A percentile compares a stretch with the other conserved stretches of the same genome.
phyloP scores from a whole-genome alignment of 345 rosid genomes.

The Eucalyptus caleyi region DNA sequence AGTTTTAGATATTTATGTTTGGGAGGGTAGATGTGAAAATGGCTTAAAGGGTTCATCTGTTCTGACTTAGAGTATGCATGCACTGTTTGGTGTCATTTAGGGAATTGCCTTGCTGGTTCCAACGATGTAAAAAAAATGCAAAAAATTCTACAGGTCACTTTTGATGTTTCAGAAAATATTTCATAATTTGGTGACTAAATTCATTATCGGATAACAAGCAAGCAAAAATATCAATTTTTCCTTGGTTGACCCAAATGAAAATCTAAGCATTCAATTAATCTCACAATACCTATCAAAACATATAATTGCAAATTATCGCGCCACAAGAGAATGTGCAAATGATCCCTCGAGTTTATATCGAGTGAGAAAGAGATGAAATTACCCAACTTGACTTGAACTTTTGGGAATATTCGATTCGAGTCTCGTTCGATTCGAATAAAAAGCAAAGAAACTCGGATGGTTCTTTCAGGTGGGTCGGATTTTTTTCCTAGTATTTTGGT shows the following conservation, averaged over 20 bases:
- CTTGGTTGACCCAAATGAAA: neutral
- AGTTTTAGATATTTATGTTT: neutral
- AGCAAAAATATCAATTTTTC: neutral
- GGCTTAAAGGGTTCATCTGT: neutral
- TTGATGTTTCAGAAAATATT: neutral
- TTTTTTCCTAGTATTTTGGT: too few relatives aligned
- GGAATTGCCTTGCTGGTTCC: neutral
- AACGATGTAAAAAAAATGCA: neutral
- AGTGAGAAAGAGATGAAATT: neutral
- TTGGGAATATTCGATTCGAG: too few relatives aligned
- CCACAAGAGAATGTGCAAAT: rapidly evolving
- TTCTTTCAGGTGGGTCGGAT: too few relatives aligned
- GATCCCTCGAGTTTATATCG: neutral
- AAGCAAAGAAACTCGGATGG: too few relatives aligned
- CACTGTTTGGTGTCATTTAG: neutral
- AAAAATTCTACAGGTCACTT: neutral
- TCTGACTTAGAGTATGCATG: neutral
- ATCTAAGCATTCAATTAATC: neutral
- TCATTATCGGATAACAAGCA: neutral
- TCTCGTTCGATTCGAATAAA: too few relatives aligned
- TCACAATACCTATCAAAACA: rapidly evolving
- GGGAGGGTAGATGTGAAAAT: neutral
- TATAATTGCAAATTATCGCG: neutral
- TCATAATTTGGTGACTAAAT: neutral
- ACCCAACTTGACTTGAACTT: too few relatives aligned